Evolutionary conservation across 768 basidiomycete genomes (phyloP).

Genomic region (Podaxis mareebaensis): DNA sequence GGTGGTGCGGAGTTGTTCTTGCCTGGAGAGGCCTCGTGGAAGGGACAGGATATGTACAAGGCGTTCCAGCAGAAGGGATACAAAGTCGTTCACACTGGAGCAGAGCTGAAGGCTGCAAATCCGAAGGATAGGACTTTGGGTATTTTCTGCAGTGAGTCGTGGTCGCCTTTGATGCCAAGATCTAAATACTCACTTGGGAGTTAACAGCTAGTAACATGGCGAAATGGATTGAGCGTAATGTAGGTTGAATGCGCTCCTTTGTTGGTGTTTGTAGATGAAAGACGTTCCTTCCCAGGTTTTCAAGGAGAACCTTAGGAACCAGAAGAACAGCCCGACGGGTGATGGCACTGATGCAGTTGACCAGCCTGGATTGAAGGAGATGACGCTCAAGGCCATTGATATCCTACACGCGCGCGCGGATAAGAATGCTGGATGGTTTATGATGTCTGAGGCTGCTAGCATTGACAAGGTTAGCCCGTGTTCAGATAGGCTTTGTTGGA

Average conservation of each 20-base stretch:
- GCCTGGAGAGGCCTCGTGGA: constrained; percentile 36
- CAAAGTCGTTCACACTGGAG: constrained; percentile 40
- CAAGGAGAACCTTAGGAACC: constrained; percentile 35
- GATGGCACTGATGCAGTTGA: constrained; percentile 42
- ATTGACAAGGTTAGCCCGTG: constrained; percentile 38
- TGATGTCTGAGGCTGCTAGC: constrained; percentile 49
- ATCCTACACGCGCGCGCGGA: constrained; percentile 39
- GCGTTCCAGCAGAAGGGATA: constrained; percentile 41
- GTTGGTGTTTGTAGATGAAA: not conserved
- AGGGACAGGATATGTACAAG: constrained; percentile 42
- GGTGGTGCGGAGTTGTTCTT: constrained; percentile 47
- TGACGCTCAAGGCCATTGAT: constrained; percentile 48
- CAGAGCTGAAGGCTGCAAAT: constrained; percentile 30
- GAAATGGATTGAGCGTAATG: constrained; percentile 45
- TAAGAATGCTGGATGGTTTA: constrained; percentile 43
- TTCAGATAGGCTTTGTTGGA: not conserved
- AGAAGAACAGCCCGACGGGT: constrained; percentile 40
- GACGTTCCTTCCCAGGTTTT: constrained; percentile 26
- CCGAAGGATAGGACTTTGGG: constrained; percentile 41
- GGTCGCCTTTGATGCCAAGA: not conserved
- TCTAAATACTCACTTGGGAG: constrained; percentile 1
- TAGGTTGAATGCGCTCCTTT: constrained; percentile 14
- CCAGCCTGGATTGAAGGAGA: constrained; percentile 49
- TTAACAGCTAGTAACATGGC: constrained; percentile 28
- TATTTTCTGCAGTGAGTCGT: constrained; percentile 35